Evolutionary conservation across 257 asterid species (phyloP), one percentile per base, ranked within the genome.

Genomic region (Marsdenia floribunda): DNA sequence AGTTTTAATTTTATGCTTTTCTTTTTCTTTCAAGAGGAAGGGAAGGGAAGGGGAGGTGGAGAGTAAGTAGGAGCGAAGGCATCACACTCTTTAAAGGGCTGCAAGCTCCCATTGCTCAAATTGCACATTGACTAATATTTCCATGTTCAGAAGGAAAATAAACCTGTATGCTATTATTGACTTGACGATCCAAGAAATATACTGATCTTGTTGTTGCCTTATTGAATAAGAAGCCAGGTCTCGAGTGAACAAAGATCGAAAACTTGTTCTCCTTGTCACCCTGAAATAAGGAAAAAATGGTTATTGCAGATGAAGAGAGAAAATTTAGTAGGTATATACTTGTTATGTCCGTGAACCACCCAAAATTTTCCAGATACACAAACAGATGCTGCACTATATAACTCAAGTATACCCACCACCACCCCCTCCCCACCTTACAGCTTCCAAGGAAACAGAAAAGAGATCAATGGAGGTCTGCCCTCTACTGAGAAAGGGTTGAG

Each of bases 111-210:
- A 61, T 60, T 60, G 67, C 67, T 60, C 21, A 60, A 60, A 60
- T 13, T 61, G 44, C 33, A 68, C 19, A 68, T 42, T 44, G 22
- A 52, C 19, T 5, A 46, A 47, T 11, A 22, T 5, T 26, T 37
- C 47, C 55, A 67, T 24, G 47, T 72, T 63, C 60, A 72, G 70
- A 72, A 73, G 78, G 71, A 74, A 76, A 80, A 81, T 67, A 78
- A 76, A 94, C 99, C 99, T 94, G 99, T 78, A 90, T 74, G 82
- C 98, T 94, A 77, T 86, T 82, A 77, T 92, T 94, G 69, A 94
- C 78, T 86, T 94, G 99, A 76, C 96, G 99, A 75, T 85, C 73
- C 81, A 89, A 74, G 83, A 94, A 94, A 79, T 88, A 90, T 14
- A 19, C 38, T 37, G 98, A 94, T 92, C 91, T 88, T 35, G 99